phyloP scores from a whole-genome alignment of 208 protist genomes.

The Phytomonas sp. region DNA sequence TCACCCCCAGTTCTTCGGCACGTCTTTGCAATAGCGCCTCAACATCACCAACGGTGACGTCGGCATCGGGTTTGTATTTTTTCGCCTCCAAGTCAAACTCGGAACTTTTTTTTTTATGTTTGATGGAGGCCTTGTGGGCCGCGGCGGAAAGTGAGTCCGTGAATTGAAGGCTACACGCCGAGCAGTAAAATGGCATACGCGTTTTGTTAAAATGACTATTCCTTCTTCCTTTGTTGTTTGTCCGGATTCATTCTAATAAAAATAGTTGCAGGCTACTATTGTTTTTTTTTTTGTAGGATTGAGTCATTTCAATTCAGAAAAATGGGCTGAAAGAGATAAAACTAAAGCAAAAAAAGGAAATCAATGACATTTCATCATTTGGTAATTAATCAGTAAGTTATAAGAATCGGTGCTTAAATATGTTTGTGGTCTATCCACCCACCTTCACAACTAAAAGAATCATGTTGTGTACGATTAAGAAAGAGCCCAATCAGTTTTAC shows the following conservation, averaged over 20 bases:
- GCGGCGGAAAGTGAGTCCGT: constrained; percentile 44
- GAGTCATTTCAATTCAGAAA: background rate
- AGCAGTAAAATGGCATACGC: constrained; percentile 49
- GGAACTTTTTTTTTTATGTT: constrained; percentile 64
- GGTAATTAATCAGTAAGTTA: background rate
- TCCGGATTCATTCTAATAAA: background rate
- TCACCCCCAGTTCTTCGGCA: constrained; percentile 34
- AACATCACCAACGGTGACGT: constrained; percentile 66
- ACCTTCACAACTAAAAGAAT: background rate
- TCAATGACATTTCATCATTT: background rate
- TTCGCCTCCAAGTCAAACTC: constrained; percentile 43
- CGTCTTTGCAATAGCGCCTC: constrained; percentile 56
- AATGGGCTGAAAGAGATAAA: constrained; percentile 5
- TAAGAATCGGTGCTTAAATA: background rate
- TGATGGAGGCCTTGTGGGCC: constrained; percentile 43
- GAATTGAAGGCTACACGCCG: constrained; percentile 53
- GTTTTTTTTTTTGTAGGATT: background rate
- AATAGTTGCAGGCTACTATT: background rate
- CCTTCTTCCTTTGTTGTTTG: background rate
- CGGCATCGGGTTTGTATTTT: constrained; percentile 56
- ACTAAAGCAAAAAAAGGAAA: constrained; percentile 6
- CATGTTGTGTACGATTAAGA: background rate
- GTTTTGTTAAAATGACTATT: constrained; percentile 1
- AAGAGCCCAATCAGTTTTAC: background rate
- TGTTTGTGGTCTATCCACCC: background rate